Evolutionary conservation across 2,329 filamentous ascomycete genomes (phyloP), one percentile per base, ranked within the genome.

Genomic region (Colletotrichum sansevieriae): DNA sequence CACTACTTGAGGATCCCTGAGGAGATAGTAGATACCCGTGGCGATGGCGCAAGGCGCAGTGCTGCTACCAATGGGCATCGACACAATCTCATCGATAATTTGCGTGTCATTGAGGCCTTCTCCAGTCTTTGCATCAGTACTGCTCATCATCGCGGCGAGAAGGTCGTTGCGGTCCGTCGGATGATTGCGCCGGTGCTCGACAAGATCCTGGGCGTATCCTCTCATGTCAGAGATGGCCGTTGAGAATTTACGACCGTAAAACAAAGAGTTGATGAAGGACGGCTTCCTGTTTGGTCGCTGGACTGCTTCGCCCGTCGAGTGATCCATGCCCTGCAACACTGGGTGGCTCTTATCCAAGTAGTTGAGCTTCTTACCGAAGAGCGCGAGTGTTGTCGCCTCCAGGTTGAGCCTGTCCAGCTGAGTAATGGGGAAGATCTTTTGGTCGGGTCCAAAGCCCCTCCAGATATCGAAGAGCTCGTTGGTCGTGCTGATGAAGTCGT

Each of bases 11-110:
- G 86, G 86, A 73, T 86, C 85, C 76, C 84, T 83, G 1, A 85
- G 71, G 2, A 90, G 78, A 58, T 85, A 82, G 71, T 85, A 83
- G 68, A 89, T 83, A 9, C 80, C 78, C 8, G 78, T 80, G 70
- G 77, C 80, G 69, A 85, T 74, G 73, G 80, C 78, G 67, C 81
- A 83, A 2, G 83, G 83, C 3, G 83, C 81, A 0, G 84, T 86
- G 74, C 80, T 83, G 75, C 81, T 84, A 4, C 85, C 87, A 59
- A 89, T 89, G 46, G 91, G 85, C 81, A 92, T 91, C 2, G 86
- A 86, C 61, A 92, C 87, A 72, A 93, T 88, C 75, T 93, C 90
- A 76, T 92, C 88, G 55, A 91, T 83, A 56, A 92, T 84, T 68
- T 87, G 86, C 91, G 15, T 13, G 1, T 35, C 49, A 11, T 52